Evolutionary conservation across 2,329 filamentous ascomycete species (phyloP).

Genomic region (Botrytis sinoallii): DNA sequence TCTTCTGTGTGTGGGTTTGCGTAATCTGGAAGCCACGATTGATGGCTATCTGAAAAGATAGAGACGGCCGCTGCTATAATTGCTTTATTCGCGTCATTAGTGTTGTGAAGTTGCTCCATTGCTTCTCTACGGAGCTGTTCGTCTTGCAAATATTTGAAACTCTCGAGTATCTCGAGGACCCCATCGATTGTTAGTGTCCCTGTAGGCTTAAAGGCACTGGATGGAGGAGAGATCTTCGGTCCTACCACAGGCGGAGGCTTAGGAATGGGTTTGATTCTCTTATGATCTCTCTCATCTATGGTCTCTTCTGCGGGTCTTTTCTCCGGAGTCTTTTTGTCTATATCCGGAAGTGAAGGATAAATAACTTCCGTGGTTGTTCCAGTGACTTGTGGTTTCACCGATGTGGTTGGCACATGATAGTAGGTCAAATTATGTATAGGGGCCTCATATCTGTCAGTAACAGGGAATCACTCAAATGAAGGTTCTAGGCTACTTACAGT

Average conservation of each 20-base stretch:
- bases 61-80: neutral
- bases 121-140: neutral
- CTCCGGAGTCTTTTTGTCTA: neutral
- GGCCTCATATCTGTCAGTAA: neutral
- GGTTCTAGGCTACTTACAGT: neutral
- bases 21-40: neutral
- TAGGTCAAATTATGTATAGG: neutral
- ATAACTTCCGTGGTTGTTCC: neutral
- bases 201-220: neutral
- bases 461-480: neutral
- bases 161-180: neutral
- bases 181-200: neutral
- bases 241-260: neutral
- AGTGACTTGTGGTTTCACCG: neutral
- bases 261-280: neutral
- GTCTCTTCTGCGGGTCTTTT: neutral
- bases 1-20: neutral
- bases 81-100: neutral
- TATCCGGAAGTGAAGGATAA: neutral
- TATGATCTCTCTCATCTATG: neutral
- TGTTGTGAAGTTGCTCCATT: neutral
- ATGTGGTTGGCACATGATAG: neutral
- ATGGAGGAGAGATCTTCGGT: neutral
- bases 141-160: neutral
- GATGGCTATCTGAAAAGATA: neutral